Percentiles rank a stretch among this genome's conserved stretches.
Evolutionary conservation across 75 land plant genomes (phyloP).

Genomic region (Adiantum capillusveneris): DNA sequence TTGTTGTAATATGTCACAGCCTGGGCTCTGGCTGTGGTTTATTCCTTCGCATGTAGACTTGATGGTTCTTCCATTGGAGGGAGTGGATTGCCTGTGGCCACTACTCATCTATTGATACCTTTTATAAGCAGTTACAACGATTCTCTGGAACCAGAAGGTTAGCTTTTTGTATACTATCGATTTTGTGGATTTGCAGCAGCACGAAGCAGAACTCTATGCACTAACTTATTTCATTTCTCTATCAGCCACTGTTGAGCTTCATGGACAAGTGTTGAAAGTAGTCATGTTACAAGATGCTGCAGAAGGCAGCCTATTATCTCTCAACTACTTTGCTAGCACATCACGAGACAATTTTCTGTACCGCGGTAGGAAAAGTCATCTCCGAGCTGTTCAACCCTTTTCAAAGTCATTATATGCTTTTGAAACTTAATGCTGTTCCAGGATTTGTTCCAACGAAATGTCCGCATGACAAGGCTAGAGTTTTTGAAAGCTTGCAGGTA

Average conservation of each 20-base stretch:
- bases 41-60: slow-evolving; percentile 9
- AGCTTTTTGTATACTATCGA: no score
- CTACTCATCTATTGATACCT: no score
- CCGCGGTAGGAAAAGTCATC: no score
- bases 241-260: background rate
- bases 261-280: background rate
- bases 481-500: background rate
- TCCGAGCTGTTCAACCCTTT: no score
- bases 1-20: no score
- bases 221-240: background rate
- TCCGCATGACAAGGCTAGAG: background rate
- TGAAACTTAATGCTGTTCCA: background rate
- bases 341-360: no score
- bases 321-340: background rate
- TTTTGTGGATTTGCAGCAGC: no score
- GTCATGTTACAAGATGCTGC: background rate
- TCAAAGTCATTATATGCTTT: no score
- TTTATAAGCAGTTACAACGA: no score
- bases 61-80: slow-evolving; percentile 13
- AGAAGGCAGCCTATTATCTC: background rate
- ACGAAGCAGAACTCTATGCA: no score
- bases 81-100: slow-evolving; percentile 12
- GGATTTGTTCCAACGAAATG: no score
- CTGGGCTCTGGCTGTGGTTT: slow-evolving; percentile 10
- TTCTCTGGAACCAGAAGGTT: no score